Conservation (phyloP, 2,329 filamentous ascomycete genomes). For the Akanthomyces lecanii region DNA sequence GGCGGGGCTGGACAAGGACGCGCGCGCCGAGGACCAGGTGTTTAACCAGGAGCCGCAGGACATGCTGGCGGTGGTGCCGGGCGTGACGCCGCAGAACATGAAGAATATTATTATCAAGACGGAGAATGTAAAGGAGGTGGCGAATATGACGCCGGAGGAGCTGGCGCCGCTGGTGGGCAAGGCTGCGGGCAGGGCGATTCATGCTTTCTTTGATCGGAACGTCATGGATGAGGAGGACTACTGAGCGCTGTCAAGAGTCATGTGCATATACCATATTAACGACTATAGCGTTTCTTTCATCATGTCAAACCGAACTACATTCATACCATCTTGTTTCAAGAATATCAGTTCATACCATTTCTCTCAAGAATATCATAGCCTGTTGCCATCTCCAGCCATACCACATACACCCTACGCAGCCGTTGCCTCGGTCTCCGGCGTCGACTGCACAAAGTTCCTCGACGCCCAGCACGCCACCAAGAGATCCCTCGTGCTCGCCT, state of each 20-base stretch:
- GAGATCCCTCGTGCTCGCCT: not conserved
- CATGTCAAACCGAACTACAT: too few relatives aligned
- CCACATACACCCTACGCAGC: too few relatives aligned
- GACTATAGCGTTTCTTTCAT: not conserved
- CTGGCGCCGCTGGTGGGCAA: conserved; percentile 71
- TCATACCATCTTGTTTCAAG: too few relatives aligned
- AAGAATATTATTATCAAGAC: conserved; percentile 67
- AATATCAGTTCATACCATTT: too few relatives aligned
- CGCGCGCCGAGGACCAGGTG: conserved; percentile 60
- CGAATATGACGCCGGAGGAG: conserved; percentile 75
- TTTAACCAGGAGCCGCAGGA: conserved; percentile 87
- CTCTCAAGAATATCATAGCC: too few relatives aligned
- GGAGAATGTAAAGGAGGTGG: conserved; percentile 74
- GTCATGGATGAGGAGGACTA: conserved; percentile 48
- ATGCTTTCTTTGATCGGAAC: conserved; percentile 72
- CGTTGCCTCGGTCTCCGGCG: not conserved
- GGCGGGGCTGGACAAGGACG: conserved; percentile 61
- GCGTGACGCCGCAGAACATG: conserved; percentile 75
- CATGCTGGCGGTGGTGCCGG: conserved; percentile 81
- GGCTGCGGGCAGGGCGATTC: conserved; percentile 71
- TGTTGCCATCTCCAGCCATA: too few relatives aligned
- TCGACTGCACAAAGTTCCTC: conserved; percentile 3
- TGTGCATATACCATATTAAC: not conserved
- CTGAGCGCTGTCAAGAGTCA: not conserved
- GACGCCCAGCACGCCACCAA: conserved; percentile 12